phyloP scores from a whole-genome alignment of 2,329 filamentous ascomycete genomes.

The Paradendryphiella salina region DNA sequence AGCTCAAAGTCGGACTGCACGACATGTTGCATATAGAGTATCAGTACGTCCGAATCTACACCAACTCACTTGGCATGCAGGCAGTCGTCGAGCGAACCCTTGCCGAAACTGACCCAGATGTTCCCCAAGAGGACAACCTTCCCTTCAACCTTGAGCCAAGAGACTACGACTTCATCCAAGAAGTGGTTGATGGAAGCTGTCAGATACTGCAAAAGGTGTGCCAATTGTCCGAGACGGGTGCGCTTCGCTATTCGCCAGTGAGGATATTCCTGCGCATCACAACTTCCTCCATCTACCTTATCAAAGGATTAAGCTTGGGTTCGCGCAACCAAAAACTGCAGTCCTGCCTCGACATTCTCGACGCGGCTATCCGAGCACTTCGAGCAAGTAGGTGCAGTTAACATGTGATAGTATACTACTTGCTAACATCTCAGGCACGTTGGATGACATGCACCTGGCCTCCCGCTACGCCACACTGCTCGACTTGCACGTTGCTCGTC shows the following conservation, averaged over 20 bases:
- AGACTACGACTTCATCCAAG: constrained; percentile 60
- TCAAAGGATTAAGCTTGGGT: constrained; percentile 57
- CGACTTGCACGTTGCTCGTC: constrained; percentile 47
- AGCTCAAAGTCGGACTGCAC: constrained; percentile 47
- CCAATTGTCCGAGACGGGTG: constrained; percentile 52
- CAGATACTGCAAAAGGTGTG: constrained; percentile 57
- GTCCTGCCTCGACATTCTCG: constrained; percentile 54
- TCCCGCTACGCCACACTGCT: constrained; percentile 56
- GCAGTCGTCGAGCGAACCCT: constrained; percentile 60
- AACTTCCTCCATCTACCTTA: constrained; percentile 59
- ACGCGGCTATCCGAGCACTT: constrained; percentile 54
- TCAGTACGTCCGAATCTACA: constrained; percentile 50
- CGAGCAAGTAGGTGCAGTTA: constrained; percentile 43
- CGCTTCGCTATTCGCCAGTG: constrained; percentile 58
- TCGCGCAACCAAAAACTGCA: constrained; percentile 55
- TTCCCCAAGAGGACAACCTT: constrained; percentile 46
- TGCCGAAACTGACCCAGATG: constrained; percentile 44
- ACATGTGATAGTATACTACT: not conserved
- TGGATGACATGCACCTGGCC: constrained; percentile 58
- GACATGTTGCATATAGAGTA: constrained; percentile 60
- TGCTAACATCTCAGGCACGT: constrained; percentile 37
- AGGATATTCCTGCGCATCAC: constrained; percentile 59
- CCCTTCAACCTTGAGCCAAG: constrained; percentile 53
- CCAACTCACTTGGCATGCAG: constrained; percentile 58
- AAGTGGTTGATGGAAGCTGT: constrained; percentile 59